Base-by-base conservation (phyloP, 1,284 basidiomycete species). In the Fomitiporia mediterranea region DNA sequence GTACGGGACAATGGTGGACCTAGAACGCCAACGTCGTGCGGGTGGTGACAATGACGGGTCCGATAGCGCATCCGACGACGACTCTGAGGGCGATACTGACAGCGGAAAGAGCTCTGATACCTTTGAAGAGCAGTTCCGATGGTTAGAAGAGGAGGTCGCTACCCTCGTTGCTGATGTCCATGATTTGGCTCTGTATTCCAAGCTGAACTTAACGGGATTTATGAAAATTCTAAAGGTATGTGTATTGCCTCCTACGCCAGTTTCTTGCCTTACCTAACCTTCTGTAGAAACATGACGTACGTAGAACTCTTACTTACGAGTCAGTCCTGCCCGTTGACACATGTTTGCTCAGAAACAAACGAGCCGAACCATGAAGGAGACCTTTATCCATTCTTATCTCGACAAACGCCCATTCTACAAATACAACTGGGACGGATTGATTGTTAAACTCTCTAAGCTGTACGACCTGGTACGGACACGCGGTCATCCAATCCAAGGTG, bases 131-230 rank as follows among this genome's bases (percentile, higher is more conserved):
- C 81, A 87, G 38, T 99, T 98, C 70, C 84, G 89, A 61, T 82
- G 82, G 43, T 77, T 99, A 32, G 95, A 99, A 72, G 95, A 98
- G 67, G 92, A 97, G 67, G 91, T 99, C 25, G 95, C 96, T 0
- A 90, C 85, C 46, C 83, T 99, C 55, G 96, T 99, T 25, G 96
- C 97, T 2, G 97, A 99, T 67, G 96, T 99, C 6, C 97, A 99
- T 69, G 97, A 99, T 71, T 80, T 99, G 27, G 95, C 96, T 9
- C 74, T 96, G 53, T 96, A 94, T 71, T 90, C 91, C 4, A 98
- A 98, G 72, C 81, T 98, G 62, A 98, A 98, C 71, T 94, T 92
- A 69, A 96, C 97, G 0, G 97, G 97, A 7, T 99, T 99, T 72
- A 91, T 98, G 80, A 99, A 99, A 76, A 99, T 99, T 62, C 80